A percentile compares a stretch with the other conserved stretches of the same genome.
Evolutionary conservation across 1,284 basidiomycete species (phyloP).

Genomic region (Ustilago xerochloae): DNA sequence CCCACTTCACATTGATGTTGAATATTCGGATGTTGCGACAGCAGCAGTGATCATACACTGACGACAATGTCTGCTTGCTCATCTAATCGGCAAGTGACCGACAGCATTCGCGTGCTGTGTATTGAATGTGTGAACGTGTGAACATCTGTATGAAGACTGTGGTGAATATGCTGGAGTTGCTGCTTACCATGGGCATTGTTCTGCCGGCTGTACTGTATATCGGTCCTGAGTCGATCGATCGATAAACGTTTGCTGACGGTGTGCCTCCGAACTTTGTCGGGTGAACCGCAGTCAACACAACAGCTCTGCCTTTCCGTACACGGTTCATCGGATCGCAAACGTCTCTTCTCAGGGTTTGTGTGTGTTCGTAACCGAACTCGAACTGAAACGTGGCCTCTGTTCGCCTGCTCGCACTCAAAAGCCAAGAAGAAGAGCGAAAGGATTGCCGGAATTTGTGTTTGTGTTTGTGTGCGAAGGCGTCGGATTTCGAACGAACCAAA

Average conservation of each 20-base stretch:
- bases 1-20: too few relatives aligned
- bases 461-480: neutral
- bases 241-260: conserved; percentile 11
- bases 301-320: too few relatives aligned
- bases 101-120: too few relatives aligned
- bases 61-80: neutral
- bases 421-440: neutral
- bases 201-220: neutral
- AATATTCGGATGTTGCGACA: too few relatives aligned
- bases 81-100: too few relatives aligned
- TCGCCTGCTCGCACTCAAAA: too few relatives aligned
- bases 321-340: neutral
- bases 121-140: too few relatives aligned
- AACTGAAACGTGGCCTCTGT: conserved; percentile 1
- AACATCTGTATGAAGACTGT: too few relatives aligned
- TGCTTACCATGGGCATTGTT: neutral
- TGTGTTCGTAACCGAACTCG: neutral
- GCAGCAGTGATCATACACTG: too few relatives aligned
- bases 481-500: conserved; percentile 1
- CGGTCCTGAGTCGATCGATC: conserved; percentile 4
- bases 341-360: neutral
- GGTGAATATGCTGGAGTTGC: neutral
- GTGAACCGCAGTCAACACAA: neutral
- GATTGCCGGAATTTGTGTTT: neutral
- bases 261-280: neutral